phyloP scores from a whole-genome alignment of 257 asterid species.

The Solanum sparsipilum region DNA sequence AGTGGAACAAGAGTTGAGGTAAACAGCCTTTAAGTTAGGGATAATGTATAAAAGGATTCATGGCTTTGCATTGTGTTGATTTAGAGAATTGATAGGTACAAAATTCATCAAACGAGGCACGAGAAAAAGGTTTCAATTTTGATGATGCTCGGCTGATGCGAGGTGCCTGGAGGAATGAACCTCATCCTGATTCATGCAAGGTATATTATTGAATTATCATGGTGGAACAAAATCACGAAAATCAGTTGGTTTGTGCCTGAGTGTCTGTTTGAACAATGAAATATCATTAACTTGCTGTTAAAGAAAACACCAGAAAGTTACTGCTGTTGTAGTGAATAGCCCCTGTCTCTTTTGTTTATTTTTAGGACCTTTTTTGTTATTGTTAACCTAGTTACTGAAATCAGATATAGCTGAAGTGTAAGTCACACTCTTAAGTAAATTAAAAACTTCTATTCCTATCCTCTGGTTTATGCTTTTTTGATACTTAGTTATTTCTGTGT shows the following conservation, averaged over 20 bases:
- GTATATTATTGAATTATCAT: constrained; percentile 30
- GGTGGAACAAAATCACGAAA: background rate
- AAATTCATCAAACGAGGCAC: constrained; percentile 45
- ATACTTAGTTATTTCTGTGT: background rate
- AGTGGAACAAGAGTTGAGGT: constrained; percentile 71
- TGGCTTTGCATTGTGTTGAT: constrained; percentile 4
- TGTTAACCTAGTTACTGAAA: background rate
- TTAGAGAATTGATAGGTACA: constrained; percentile 33
- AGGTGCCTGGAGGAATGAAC: constrained; percentile 97
- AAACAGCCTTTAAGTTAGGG: constrained; percentile 6
- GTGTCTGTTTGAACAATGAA: background rate
- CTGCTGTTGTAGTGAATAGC: background rate
- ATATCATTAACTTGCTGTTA: background rate
- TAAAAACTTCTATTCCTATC: background rate
- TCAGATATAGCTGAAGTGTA: background rate
- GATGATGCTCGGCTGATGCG: constrained; percentile 83
- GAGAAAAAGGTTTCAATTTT: constrained; percentile 95
- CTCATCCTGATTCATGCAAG: constrained; percentile 90
- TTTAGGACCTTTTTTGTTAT: background rate
- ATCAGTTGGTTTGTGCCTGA: background rate
- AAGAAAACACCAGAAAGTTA: background rate
- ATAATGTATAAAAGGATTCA: background rate
- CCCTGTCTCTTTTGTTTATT: background rate
- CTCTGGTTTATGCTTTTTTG: background rate
- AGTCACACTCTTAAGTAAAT: background rate